These are phyloP conservation scores for Solanum bulbocastanum DNA, from an alignment of 257 asterid genomes.

Conservation along the genomic window DNA sequence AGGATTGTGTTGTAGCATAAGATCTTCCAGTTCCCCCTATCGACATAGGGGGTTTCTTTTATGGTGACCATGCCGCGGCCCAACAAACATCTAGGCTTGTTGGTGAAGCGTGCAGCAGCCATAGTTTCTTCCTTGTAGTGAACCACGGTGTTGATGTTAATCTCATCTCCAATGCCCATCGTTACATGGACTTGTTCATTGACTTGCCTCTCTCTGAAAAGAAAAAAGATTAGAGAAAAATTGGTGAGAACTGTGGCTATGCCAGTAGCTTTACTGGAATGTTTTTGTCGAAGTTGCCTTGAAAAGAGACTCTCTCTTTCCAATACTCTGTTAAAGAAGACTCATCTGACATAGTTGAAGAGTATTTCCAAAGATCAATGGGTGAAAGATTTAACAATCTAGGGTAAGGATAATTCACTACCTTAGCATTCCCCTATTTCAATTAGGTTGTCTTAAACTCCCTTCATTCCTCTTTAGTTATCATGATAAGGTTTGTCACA, in stretches of 20 bases:
- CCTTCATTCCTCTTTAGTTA: no score
- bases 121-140: slow-evolving; percentile 63
- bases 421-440: neutral
- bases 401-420: neutral
- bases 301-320: neutral
- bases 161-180: slow-evolving; percentile 16
- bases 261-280: neutral
- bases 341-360: neutral
- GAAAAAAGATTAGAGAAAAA: neutral
- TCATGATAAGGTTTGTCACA: no score
- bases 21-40: slow-evolving; percentile 50
- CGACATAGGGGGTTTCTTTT: slow-evolving; percentile 57
- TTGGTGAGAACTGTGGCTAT: neutral
- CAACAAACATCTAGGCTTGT: slow-evolving; percentile 34
- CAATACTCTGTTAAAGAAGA: neutral
- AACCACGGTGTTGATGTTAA: slow-evolving; percentile 52
- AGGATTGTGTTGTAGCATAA: slow-evolving; percentile 2
- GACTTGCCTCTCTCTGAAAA: neutral
- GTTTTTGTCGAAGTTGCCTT: neutral
- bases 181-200: neutral
- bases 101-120: slow-evolving; percentile 46
- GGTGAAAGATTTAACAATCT: neutral
- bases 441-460: no score
- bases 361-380: neutral
- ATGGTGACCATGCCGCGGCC: slow-evolving; percentile 39